phyloP scores from a whole-genome alignment of 2,329 filamentous ascomycete genomes.

The Pseudopithomyces chartarum region DNA sequence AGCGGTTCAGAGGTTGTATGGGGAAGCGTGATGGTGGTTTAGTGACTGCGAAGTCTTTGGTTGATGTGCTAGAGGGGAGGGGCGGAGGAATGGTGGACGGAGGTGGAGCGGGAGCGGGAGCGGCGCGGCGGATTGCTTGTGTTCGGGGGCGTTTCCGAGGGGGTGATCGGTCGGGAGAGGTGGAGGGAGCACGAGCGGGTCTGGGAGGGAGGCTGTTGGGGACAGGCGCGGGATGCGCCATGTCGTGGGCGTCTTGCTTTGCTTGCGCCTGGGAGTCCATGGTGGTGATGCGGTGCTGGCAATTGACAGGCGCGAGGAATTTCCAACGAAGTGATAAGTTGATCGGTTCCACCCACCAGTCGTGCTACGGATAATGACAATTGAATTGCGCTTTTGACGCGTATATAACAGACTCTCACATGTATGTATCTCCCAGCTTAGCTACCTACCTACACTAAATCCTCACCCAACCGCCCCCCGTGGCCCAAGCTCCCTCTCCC shows the following conservation, averaged over 20 bases:
- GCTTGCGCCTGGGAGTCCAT: not conserved
- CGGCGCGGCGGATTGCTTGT: slow-evolving; percentile 36
- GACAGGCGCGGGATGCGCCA: not conserved
- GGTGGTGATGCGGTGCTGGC: not conserved
- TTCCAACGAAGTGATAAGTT: no score
- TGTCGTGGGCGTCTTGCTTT: not conserved
- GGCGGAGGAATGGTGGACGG: not conserved
- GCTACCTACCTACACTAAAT: no score
- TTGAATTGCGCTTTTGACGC: no score
- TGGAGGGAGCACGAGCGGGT: not conserved
- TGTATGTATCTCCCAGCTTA: no score
- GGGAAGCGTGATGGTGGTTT: slow-evolving; percentile 20
- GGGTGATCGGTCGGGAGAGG: slow-evolving; percentile 16
- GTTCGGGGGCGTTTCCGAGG: slow-evolving; percentile 38
- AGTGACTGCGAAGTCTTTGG: not conserved
- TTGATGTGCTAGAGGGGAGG: not conserved
- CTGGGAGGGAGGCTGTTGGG: slow-evolving; percentile 10
- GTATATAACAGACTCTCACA: no score
- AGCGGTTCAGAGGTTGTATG: slow-evolving; percentile 39
- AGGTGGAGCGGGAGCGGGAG: slow-evolving; percentile 9
- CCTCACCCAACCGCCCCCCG: no score
- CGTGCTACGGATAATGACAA: no score
- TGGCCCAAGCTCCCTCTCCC: no score
- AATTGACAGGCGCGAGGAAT: not conserved
- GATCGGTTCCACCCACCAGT: no score